Base-by-base conservation (phyloP, 371 early-diverging fungal species). In the Mortierella sp. region DNA sequence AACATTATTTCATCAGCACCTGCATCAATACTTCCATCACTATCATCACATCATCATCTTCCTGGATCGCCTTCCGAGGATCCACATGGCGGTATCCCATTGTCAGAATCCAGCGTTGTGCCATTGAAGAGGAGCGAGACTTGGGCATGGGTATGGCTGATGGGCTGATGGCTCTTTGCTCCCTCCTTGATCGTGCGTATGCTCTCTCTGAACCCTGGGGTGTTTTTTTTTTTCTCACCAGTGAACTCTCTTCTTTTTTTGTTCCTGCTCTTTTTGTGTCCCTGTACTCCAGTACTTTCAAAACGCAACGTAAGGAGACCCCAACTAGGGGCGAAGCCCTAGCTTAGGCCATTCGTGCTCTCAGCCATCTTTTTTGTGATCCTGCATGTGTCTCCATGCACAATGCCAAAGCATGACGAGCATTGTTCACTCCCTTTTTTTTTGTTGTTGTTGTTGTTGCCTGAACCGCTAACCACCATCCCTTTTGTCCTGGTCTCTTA, bases 131-230 rank as follows among this genome's bases (percentile, higher is more conserved):
- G 46, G 40, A 58, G 58, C 3, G 73, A 72, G 27, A 54, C 67
- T 22, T 58, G 73, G 55, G 73, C 73, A 25, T 72, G 73, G 71
- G 71, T 71, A 71, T 46, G 57, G n/a, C n/a, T n/a, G n/a, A n/a
- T n/a, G n/a, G n/a, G n/a, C n/a, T n/a, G n/a, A n/a, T n/a, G n/a
- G n/a, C n/a, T n/a, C n/a, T n/a, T n/a, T n/a, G n/a, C n/a, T n/a
- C n/a, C n/a, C n/a, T n/a, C n/a, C n/a, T n/a, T n/a, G n/a, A n/a
- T n/a, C n/a, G n/a, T n/a, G n/a, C n/a, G n/a, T n/a, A n/a, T n/a
- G n/a, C n/a, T n/a, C n/a, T n/a, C n/a, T n/a, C n/a, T n/a, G n/a
- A n/a, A n/a, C n/a, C n/a, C n/a, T n/a, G n/a, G 8, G n/a, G 50
- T 10, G 17, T 5, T 16, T 40, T 49, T 45, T 44, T 37, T 22